Evolutionary conservation across 140 eudicot genomes (phyloP), one percentile per base, ranked within the genome.

Genomic region (Erigeron philadelphicus): DNA sequence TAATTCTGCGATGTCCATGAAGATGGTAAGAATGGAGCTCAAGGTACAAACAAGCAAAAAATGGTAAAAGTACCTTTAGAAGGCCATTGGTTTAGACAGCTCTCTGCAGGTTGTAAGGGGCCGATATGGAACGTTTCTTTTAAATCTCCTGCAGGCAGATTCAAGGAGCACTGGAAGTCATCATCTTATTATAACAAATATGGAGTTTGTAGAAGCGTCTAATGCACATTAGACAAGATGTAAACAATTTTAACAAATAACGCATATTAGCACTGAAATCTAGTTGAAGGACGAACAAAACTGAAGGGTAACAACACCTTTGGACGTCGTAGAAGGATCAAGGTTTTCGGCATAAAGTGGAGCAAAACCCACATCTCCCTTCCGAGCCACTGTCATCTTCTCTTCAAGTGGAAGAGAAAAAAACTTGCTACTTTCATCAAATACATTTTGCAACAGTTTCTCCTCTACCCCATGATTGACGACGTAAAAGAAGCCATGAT

Each of bases 401-500:
- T 60, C 45, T 2, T 25, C 46, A 60, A 35, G 11, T 60, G 21
- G 66, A 35, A 60, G 66, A 8, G 66, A 60, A 35, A 60, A 90
- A 74, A 90, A 83, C 13, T 64, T 71, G 46, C 53, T 85, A 64
- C 78, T 87, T 72, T 84, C 80, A 10, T 83, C 73, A 64, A 90
- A 78, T 62, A 76, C 81, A 43, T 61, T 68, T 55, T 75, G 66
- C 44, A 60, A 60, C 17, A 59, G 16, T 11, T 59, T 43, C 65
- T 83, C 76, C 64, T 85, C 90, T 52, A 90, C 78, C 61, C 95
- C 97, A 55, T 90, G 97, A 55, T 90, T 90, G 56, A 83, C 73
- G 23, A 90, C 76, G 78, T 90, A 87, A 74, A 90, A 87, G 81
- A 90, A 90, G 31, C 97, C 97, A 40, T 52, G 75, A 16, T 90